Conservation (phyloP, 1,284 basidiomycete species). For the Polyporus tsugae region DNA sequence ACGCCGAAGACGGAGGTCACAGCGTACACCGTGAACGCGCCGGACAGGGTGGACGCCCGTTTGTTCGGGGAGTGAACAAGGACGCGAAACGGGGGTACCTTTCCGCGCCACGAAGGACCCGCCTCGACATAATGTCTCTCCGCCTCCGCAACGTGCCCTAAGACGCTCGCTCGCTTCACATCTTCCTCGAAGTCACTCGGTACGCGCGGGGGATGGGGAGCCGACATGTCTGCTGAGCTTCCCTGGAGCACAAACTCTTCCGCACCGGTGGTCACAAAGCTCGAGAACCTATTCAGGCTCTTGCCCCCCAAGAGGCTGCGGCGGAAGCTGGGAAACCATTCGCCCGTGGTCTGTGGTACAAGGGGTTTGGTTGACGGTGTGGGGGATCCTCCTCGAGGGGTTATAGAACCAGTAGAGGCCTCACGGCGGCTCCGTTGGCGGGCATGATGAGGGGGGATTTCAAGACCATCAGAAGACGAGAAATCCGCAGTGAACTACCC, state of each 20-base stretch:
- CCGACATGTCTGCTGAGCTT: conserved; percentile 37
- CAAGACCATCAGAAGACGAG: conserved; percentile 53
- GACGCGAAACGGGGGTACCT: conserved; percentile 75
- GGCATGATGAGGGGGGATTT: conserved; percentile 42
- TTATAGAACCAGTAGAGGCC: conserved; percentile 56
- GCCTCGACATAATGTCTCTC: conserved; percentile 78
- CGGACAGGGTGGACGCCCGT: conserved; percentile 67
- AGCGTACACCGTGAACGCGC: conserved; percentile 78
- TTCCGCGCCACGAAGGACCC: conserved; percentile 78
- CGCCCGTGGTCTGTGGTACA: conserved; percentile 77
- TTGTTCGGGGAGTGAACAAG: conserved; percentile 85
- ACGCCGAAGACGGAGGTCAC: conserved; percentile 78
- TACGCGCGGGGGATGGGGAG: conserved; percentile 15
- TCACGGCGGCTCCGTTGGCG: conserved; percentile 46
- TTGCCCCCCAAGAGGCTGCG: conserved; percentile 79
- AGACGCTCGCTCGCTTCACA: conserved; percentile 29
- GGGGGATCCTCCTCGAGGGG: conserved; percentile 60
- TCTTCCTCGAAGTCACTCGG: conserved; percentile 41
- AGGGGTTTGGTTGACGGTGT: conserved; percentile 52
- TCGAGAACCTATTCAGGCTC: conserved; percentile 82
- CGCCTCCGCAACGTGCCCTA: conserved; percentile 55
- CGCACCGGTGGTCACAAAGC: conserved; percentile 85
- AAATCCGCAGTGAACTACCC: conserved; percentile 71
- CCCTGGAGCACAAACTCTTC: conserved; percentile 83
- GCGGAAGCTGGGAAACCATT: conserved; percentile 77